Base-by-base conservation (phyloP, 441 rosid species). In the Populus tomentosa region DNA sequence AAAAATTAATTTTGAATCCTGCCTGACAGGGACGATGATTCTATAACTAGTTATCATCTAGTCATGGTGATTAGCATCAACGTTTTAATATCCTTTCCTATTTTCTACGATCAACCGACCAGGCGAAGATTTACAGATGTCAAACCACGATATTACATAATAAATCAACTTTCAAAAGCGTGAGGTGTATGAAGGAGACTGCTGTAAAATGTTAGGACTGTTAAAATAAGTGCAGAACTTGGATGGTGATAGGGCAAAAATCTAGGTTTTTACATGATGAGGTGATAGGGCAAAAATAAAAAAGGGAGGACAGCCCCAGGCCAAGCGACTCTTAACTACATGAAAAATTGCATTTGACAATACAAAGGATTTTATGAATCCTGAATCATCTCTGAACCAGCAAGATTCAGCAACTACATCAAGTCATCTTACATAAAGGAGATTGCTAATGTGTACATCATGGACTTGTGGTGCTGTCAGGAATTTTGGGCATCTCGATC, bases 381-480 rank as follows among this genome's bases (percentile, higher is more conserved):
- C 73, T 69, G 67, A 62, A 69, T 70, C 42, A 67, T 62, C 71
- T 36, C 76, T 77, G 30, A 67, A 71, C 74, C 72, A 76, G 67
- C 61, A 76, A 73, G 73, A 28, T 16, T 32, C 20, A 75, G 80
- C 75, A 73, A 28, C 76, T 78, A 75, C 78, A 73, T 36, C 56
- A 68, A 38, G 16, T 72, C 40, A 78, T 38, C 69, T 66, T 69
- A 71, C 75, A 73, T 76, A 74, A 74, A 79, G 81, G 81, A 79
- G 64, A 73, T 74, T 72, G 62, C 73, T 79, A 67, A 78, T 76
- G 80, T 83, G 77, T 82, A 81, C 83, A 32, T 77, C 32, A 32
- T 42, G 74, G 59, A 69, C 71, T 71, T 24, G n/a, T 9, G 35
- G 53, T 65, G n/a, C 42, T 42, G 18, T 26, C 73, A 21, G 26